phyloP scores from a whole-genome alignment of 2,329 filamentous ascomycete species.

The Diaporthe batatas region DNA sequence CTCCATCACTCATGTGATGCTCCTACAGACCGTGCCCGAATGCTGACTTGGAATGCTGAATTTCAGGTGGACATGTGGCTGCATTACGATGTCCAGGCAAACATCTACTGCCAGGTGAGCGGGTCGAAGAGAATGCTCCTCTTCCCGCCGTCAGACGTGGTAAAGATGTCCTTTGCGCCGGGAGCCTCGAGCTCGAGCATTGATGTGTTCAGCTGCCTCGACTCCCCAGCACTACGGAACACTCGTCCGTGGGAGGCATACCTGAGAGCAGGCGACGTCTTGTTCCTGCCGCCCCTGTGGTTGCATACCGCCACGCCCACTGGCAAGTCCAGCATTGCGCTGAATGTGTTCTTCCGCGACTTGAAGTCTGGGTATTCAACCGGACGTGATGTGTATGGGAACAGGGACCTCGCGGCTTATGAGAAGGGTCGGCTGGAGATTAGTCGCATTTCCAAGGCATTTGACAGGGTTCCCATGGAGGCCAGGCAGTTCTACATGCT shows the following conservation, averaged over 20 bases:
- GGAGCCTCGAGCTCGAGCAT: conserved; percentile 85
- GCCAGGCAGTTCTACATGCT: conserved; percentile 81
- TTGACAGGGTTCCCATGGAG: conserved; percentile 74
- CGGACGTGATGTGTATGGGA: conserved; percentile 89
- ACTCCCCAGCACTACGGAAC: conserved; percentile 54
- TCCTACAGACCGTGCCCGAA: too few relatives aligned
- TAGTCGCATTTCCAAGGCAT: conserved; percentile 73
- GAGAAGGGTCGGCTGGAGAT: conserved; percentile 84
- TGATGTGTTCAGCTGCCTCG: conserved; percentile 73
- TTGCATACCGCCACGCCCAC: conserved; percentile 79
- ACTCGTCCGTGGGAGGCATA: conserved; percentile 77
- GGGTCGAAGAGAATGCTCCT: conserved; percentile 81
- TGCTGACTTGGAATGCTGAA: conserved; percentile 3
- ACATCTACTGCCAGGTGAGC: conserved; percentile 83
- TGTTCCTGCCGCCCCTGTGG: conserved; percentile 89
- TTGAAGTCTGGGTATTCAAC: conserved; percentile 76
- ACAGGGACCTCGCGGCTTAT: conserved; percentile 86
- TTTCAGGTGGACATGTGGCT: conserved; percentile 77
- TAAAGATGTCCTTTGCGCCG: conserved; percentile 76
- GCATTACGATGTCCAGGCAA: conserved; percentile 90
- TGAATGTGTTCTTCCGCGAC: conserved; percentile 91
- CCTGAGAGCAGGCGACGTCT: conserved; percentile 78
- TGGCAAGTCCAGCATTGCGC: conserved; percentile 75
- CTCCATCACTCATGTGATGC: neutral
- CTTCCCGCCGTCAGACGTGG: conserved; percentile 83